Evolutionary conservation across 2,329 filamentous ascomycete species (phyloP), one percentile per base, ranked within the genome.

Genomic region (Pseudocercospora crystallina): DNA sequence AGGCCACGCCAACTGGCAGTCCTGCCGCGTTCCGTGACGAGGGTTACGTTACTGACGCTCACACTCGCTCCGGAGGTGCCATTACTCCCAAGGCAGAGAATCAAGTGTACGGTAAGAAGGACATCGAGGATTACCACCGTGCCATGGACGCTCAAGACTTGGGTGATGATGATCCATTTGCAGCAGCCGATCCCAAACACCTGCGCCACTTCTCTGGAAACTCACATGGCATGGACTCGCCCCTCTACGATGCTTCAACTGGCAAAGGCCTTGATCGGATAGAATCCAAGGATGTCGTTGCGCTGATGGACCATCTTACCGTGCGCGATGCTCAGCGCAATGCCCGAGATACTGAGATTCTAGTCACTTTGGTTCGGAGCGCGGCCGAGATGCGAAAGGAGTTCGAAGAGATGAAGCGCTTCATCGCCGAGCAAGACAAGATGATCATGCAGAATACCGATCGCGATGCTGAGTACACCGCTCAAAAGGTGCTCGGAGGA

Each of bases 251-350:
- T 67, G 85, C 89, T 52, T 82, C 91, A 3, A 95, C 89, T 1
- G 92, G 92, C 45, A 85, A 83, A 56, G 91, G 90, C 31, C 87
- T 96, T 45, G 91, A 97, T 60, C 81, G 86, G 41, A 97, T 99
- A 44, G 87, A 97, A 68, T 96, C 90, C 39, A 94, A 95, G 73
- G 94, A 99, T 65, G 95, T 99, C 62, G 87, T 99, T 57, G 90
- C 92, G 17, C 76, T 99, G 54, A 99, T 99, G 94, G 92, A 99
- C 67, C 94, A 99, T 71, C 84, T 99, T 56, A 97, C 95, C 68
- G 94, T 97, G 57, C 87, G 94, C 32, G 94, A 99, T 73, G 94
- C 92, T 35, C 92, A 97, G 73, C 86, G 94, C 53, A 97, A 94
- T 71, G 94, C 94, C 39, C 83, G 94, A 38, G 94, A 99, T 64